Base-by-base conservation (phyloP, 169 alveolate species). In the Besnoitia besnoiti region DNA sequence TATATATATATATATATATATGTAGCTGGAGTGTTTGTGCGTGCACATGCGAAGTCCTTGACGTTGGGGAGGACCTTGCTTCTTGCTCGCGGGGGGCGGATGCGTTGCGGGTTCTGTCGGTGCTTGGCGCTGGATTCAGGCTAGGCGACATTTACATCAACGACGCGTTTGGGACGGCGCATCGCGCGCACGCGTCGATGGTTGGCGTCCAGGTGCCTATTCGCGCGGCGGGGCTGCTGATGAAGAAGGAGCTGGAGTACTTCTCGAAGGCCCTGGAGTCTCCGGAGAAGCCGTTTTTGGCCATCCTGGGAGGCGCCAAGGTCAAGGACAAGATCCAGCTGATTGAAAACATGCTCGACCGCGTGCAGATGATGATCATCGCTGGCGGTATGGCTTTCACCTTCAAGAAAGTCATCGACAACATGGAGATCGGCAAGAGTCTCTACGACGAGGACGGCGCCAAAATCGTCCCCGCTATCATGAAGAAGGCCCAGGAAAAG, bases 311-410 rank as follows among this genome's bases (percentile, higher is more conserved):
- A 37, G 99, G 99, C 47, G 99, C 99, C 77, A 99, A 99, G 97
- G 99, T 99, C 42, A 95, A 97, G 51, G 99, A 98, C 94, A 99
- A 99, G 96, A 98, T 99, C 92, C 98, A 98, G 95, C 97, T 99
- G 49, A 98, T 99, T 90, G 95, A 95, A 92, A 97, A 98, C 94
- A 82, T 99, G 89, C 95, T 99, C 80, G 99, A 97, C 85, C 89
- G 95, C 93, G 99, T 98, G 46, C 99, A 99, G 91, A 96, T 96
- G 94, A 97, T 99, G 99, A 98, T 99, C 75, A 97, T 99, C 75
- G 99, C 99, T 14, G 99, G 99, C 80, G 99, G 99, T 30, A 99
- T 99, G 99, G 99, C 99, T 35, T 99, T 97, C 97, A 99, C 99
- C 46, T 99, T 99, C 98, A 95, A 97, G 87, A 97, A 98, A 90